phyloP scores from a whole-genome alignment of 1,284 basidiomycete species.

The Trametes polyzona region DNA sequence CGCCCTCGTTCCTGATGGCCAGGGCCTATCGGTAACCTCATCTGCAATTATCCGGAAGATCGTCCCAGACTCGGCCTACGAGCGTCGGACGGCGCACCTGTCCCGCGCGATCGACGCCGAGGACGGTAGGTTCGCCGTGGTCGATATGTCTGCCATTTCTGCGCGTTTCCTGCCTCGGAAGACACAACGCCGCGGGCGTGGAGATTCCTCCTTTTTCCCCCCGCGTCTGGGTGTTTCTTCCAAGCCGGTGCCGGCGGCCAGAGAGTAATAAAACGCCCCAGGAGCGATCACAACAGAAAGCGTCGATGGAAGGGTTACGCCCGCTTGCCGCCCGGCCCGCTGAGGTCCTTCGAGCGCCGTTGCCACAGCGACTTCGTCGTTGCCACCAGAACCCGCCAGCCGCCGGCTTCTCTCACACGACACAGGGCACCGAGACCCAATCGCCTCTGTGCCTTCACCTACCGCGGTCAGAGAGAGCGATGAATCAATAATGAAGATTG shows the following conservation, averaged over 20 bases:
- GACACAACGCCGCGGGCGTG: background rate
- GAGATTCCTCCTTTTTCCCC: background rate
- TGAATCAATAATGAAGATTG: background rate
- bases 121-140: too few relatives aligned
- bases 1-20: constrained; percentile 17
- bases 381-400: background rate
- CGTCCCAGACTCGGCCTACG: constrained; percentile 4
- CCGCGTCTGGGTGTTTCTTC: background rate
- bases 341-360: background rate
- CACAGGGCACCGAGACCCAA: background rate
- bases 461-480: background rate
- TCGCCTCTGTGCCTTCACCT: background rate
- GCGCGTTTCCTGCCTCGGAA: background rate
- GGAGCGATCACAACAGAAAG: constrained; percentile 6
- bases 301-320: background rate
- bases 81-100: background rate
- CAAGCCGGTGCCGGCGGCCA: too few relatives aligned
- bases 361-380: constrained; percentile 17
- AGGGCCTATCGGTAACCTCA: constrained; percentile 9
- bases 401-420: background rate
- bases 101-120: too few relatives aligned
- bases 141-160: too few relatives aligned
- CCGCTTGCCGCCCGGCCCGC: background rate
- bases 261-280: too few relatives aligned
- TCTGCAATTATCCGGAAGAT: constrained; percentile 13